Evolutionary conservation across 345 rosid genomes (phyloP), one percentile per base, ranked within the genome.

Genomic region (Arabis hirsuta): DNA sequence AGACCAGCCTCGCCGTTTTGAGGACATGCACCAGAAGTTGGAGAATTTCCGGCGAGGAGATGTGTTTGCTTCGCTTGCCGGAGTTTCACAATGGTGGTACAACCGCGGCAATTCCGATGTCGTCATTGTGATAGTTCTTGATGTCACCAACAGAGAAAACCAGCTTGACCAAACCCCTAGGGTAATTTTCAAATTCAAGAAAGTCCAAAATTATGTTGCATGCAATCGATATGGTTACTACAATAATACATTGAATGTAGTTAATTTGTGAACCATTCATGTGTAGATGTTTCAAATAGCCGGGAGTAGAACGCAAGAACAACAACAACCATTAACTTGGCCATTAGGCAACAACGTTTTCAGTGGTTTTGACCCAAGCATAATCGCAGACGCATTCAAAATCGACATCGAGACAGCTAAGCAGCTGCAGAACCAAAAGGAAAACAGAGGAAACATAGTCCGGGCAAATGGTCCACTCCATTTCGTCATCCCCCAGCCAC

Each of bases 11-110:
- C 55, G 66, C 2, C 69, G 72, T 38, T 78, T 73, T 59, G 80
- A 62, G 45, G 91, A 90, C 55, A 81, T 73, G 76, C 87, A 86
- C 77, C 89, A 88, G 78, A 85, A 77, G 78, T 31, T 85, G 32
- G 78, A 73, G 36, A 81, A 54, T 42, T 79, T 86, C 85, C 80
- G 83, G 9, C 73, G 56, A 36, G 94, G 94, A 2, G 83, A 82
- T 65, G 62, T 81, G 60, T 63, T 84, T 47, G 84, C 83, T 64
- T 53, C 64, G 14, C 86, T 81, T 2, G 82, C 84, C 31, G 91
- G 96, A 56, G 84, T 78, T 4, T 79, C 91, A 44, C 82, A 84
- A 20, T 90, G 88, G 91, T 67, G 79, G 81, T 83, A 81, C 77
- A 88, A 88, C 62, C 86, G 85, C 6, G 93, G 86, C 41, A 69